Percentiles rank a stretch among this genome's conserved stretches.
phyloP scores from a whole-genome alignment of 768 basidiomycete species.

The Podaxis sp. region DNA sequence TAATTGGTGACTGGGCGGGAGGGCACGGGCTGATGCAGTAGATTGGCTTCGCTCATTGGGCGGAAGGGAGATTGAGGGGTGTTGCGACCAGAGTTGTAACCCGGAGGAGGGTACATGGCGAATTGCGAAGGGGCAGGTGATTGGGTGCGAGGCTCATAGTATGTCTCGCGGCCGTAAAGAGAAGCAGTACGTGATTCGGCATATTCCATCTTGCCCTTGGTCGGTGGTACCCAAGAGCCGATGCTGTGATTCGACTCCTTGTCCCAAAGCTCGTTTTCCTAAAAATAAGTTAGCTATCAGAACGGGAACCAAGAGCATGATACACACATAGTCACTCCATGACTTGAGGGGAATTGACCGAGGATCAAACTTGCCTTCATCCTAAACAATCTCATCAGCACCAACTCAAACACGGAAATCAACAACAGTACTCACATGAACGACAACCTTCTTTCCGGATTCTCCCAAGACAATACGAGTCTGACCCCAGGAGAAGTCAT shows the following conservation, averaged over 20 bases:
- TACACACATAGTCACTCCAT: conserved; percentile 90
- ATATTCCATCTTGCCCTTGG: conserved; percentile 73
- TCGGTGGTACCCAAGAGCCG: conserved; percentile 87
- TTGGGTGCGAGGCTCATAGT: conserved; percentile 73
- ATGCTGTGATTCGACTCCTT: conserved; percentile 96
- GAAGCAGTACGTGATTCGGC: conserved; percentile 78
- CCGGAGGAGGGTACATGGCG: conserved; percentile 59
- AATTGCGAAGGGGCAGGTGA: conserved; percentile 77
- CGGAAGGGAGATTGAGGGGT: conserved; percentile 59
- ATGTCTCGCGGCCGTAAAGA: conserved; percentile 84
- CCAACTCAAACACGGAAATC: neutral
- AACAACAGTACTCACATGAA: conserved; percentile 65
- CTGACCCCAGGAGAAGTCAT: conserved; percentile 95
- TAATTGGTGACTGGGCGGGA: conserved; percentile 78
- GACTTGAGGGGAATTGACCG: conserved; percentile 91
- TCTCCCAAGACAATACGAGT: conserved; percentile 94
- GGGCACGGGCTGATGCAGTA: conserved; percentile 59
- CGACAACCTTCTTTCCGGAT: conserved; percentile 91
- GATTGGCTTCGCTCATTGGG: conserved; percentile 31
- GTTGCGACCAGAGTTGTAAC: conserved; percentile 77
- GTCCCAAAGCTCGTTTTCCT: conserved; percentile 98
- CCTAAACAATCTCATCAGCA: conserved; percentile 43
- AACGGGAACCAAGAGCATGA: neutral
- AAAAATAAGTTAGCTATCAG: conserved; percentile 10
- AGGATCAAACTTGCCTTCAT: conserved; percentile 97